A percentile compares a stretch with the other conserved stretches of the same genome.
Conservation (phyloP, 2,329 filamentous ascomycete genomes). For the Albophoma yamanashiensis region DNA sequence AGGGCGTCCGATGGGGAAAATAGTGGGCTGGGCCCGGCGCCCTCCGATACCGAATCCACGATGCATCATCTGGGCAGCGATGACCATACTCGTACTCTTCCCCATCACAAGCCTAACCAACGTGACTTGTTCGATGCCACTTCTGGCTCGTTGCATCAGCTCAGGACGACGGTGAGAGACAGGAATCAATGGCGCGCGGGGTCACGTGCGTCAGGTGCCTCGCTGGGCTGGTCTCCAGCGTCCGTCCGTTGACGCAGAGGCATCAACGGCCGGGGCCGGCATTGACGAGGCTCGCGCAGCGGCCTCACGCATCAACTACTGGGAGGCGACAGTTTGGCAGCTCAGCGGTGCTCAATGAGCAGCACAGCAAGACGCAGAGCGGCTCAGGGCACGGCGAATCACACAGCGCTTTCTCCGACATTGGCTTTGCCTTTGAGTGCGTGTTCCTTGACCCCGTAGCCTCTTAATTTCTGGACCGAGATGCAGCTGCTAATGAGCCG, state of each 20-base stretch:
- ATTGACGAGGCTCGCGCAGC: not conserved
- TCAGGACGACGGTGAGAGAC: not conserved
- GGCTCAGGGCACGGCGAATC: not conserved
- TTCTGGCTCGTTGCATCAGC: not conserved
- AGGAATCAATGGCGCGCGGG: not conserved
- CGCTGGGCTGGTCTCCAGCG: not conserved
- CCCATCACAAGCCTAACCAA: not conserved
- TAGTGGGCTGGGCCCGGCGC: not conserved
- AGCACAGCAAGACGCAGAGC: not conserved
- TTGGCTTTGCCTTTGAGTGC: conserved; percentile 27
- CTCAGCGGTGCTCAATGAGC: not conserved
- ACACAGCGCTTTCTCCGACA: conserved; percentile 17
- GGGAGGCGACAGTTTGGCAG: not conserved
- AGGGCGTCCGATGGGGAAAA: not conserved
- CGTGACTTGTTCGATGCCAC: not conserved
- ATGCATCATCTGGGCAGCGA: not conserved
- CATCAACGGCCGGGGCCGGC: not conserved
- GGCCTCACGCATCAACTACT: not conserved
- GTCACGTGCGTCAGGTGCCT: not conserved
- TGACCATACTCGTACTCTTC: not conserved
- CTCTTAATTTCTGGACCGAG: too few species aligned
- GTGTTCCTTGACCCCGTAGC: conserved; percentile 1
- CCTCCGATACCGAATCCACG: not conserved
- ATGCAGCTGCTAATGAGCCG: not conserved
- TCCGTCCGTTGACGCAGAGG: not conserved